Conservation (phyloP, 2,329 filamentous ascomycete genomes). For the Xylaria arbuscula region DNA sequence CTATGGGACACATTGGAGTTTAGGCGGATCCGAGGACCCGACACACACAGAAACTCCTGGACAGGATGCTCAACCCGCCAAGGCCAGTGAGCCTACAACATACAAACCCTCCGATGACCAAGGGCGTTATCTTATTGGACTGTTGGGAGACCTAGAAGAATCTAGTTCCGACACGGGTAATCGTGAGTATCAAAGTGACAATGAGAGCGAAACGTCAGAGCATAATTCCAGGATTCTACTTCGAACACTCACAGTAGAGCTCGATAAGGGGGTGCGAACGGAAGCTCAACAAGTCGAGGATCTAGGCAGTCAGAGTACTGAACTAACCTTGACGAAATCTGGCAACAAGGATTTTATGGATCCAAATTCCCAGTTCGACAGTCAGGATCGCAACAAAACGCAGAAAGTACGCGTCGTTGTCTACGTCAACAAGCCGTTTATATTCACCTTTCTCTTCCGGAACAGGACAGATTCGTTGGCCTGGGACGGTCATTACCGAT, state of each 20-base stretch:
- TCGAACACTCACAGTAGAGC: conserved; percentile 74
- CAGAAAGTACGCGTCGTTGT: conserved; percentile 74
- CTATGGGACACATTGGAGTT: conserved; percentile 74
- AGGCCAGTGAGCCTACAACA: not conserved
- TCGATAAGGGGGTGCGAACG: conserved; percentile 59
- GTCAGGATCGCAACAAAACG: conserved; percentile 65
- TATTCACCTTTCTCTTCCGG: conserved; percentile 80
- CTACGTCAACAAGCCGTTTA: conserved; percentile 79
- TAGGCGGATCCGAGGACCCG: conserved; percentile 51
- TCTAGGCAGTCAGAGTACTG: conserved; percentile 55
- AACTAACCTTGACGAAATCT: conserved; percentile 39
- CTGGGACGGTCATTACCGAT: conserved; percentile 66
- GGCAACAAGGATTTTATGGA: conserved; percentile 39
- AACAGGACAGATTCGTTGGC: conserved; percentile 68
- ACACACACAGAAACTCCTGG: conserved; percentile 7
- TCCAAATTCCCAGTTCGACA: conserved; percentile 51
- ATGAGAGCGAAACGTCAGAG: conserved; percentile 51
- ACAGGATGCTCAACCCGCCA: conserved; percentile 7
- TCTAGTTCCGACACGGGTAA: conserved; percentile 50
- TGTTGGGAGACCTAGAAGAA: conserved; percentile 72
- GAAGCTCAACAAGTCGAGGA: conserved; percentile 61
- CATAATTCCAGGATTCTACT: conserved; percentile 68
- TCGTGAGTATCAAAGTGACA: conserved; percentile 40
- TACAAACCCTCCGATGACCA: conserved; percentile 36
- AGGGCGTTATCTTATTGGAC: conserved; percentile 73